Base-by-base conservation (phyloP, 352 stramenopile genomes). In the Phytophthora hibernalis region DNA sequence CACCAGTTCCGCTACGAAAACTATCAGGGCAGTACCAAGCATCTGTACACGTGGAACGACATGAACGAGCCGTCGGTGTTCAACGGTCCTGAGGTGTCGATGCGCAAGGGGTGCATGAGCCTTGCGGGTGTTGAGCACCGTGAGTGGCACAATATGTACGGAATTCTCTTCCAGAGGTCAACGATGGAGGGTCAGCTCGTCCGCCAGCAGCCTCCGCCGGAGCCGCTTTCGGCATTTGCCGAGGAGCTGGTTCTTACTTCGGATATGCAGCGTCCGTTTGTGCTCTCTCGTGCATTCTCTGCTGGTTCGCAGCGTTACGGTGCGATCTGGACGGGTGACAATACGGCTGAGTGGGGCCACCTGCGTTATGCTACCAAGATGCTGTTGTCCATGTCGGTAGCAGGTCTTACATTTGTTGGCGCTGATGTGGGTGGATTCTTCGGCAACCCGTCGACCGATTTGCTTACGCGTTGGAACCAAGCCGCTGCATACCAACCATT, bases 11-110 rank as follows among this genome's bases (percentile, higher is more conserved):
- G 80, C 24, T 98, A 98, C 57, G 82, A 98, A 61, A 97, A 97
- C 45, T 99, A 99, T 77, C 52, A 85, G 51, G 92, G 91, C 16
- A 97, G 83, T 44, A 99, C 94, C 1, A 78, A 92, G 20, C 78
- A 97, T 52, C 65, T 99, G 47, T 99, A 96, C 77, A 99, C 93
- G 8, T 99, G 98, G 98, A 99, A 99, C 80, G 98, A 99, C 82
- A 99, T 99, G 98, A 99, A 99, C 79, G 98, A 99, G 82, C 97
- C 97, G 16, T 98, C 85, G 26, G 98, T 99, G 16, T 99, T 99
- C 67, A 99, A 99, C 64, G 97, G 98, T 15, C 98, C 98, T 0
- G 98, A 99, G 79, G 98, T 99, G n/a, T 97, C 93, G 1, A 99
- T 99, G 97, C 85, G 90, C 65, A 99, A 99, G 76, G 92, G 98